A percentile compares a stretch with the other conserved stretches of the same genome.
phyloP scores from a whole-genome alignment of 495 filamentous ascomycete species.

The Podospora pseudopauciseta region DNA sequence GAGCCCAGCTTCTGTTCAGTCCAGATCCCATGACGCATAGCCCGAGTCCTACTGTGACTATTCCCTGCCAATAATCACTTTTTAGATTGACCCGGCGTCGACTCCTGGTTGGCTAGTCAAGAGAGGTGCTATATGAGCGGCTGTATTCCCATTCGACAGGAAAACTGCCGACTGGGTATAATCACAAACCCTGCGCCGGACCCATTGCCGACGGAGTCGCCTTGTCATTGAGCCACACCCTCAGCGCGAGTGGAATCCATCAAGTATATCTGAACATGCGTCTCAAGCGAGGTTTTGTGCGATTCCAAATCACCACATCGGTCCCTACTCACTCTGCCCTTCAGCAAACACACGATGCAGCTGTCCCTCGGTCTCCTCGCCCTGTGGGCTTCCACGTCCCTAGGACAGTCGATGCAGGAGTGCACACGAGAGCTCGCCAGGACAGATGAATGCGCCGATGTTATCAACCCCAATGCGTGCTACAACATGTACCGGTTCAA shows the following conservation, averaged over 20 bases:
- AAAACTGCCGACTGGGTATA: constrained; percentile 12
- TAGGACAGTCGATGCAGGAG: constrained; percentile 30
- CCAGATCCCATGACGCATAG: not conserved
- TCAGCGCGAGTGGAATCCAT: not conserved
- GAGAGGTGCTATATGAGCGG: not conserved
- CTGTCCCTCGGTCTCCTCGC: constrained; percentile 25
- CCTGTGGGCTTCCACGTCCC: constrained; percentile 24
- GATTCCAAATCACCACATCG: not conserved
- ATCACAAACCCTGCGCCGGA: constrained; percentile 6
- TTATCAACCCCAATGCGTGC: constrained; percentile 43
- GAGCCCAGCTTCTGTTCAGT: not conserved
- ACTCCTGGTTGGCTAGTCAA: not conserved
- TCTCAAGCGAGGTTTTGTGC: not conserved
- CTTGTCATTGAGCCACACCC: not conserved
- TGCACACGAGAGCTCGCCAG: constrained; percentile 35
- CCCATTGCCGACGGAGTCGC: not conserved
- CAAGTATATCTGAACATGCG: not conserved
- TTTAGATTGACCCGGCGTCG: not conserved
- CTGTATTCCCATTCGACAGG: constrained; percentile 9
- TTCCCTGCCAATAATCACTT: not conserved
- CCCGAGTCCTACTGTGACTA: not conserved
- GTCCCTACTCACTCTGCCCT: not conserved
- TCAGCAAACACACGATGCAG: constrained; percentile 28
- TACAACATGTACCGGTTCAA: constrained; percentile 43
- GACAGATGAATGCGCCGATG: constrained; percentile 41